phyloP scores from a whole-genome alignment of 306 rosid species.

The Gillenia trifoliata region DNA sequence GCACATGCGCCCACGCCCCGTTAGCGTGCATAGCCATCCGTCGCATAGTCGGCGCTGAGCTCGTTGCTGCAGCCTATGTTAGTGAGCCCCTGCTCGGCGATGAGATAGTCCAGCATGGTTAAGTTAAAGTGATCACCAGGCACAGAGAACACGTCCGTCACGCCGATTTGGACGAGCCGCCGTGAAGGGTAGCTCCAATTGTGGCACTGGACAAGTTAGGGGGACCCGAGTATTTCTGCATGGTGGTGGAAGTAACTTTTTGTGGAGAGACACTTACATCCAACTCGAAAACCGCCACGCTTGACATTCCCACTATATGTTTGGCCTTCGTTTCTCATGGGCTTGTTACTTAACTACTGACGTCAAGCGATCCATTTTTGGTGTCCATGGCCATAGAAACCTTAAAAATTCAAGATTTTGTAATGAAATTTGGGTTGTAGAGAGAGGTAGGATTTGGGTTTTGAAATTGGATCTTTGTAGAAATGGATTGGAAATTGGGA shows the following conservation, averaged over 20 bases:
- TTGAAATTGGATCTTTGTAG: neutral
- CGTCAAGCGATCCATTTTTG: conserved; percentile 37
- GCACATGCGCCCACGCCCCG: conserved; percentile 94
- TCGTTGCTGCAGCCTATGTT: conserved; percentile 85
- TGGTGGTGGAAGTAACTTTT: too few relatives aligned
- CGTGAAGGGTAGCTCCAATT: conserved; percentile 61
- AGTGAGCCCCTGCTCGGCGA: conserved; percentile 60
- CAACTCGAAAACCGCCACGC: too few relatives aligned
- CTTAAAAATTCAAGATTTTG: too few relatives aligned
- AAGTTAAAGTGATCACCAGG: conserved; percentile 96
- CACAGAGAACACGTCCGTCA: conserved; percentile 76
- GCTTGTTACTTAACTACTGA: too few relatives aligned
- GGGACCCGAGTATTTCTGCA: too few relatives aligned
- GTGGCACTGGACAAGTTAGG: too few relatives aligned
- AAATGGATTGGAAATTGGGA: neutral
- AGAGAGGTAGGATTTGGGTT: too few relatives aligned
- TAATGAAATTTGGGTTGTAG: too few relatives aligned
- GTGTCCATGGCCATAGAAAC: too few relatives aligned
- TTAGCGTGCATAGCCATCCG: conserved; percentile 76
- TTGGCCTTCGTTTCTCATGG: too few relatives aligned
- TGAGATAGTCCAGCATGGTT: conserved; percentile 66
- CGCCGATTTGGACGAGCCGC: conserved; percentile 62
- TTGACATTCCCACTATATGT: too few relatives aligned
- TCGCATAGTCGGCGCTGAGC: conserved; percentile 88
- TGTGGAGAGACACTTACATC: conserved; percentile 25